Base-by-base conservation (phyloP, 495 filamentous ascomycete genomes). In the Xylaria bambusicola region DNA sequence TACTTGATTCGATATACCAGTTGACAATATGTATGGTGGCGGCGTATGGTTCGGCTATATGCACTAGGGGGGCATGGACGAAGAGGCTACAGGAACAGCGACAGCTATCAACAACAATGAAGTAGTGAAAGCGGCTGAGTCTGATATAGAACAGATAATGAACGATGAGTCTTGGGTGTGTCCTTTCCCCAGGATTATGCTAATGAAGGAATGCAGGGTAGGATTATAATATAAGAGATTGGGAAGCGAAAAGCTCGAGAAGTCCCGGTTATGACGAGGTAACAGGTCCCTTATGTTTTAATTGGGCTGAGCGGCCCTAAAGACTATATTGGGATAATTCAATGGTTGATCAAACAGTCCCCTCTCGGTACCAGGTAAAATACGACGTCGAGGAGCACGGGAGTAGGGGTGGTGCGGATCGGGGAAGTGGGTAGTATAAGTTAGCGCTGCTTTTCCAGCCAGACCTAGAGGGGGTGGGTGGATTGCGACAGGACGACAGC, bases 271-370 rank as follows among this genome's bases (percentile, higher is more conserved):
- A 52, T 52, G 35, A 40, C 17, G 31, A 26, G 36, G 31, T 41
- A 36, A 29, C 7, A 23, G 24, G 29, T 0, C 10, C 1, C 12
- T 53, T n/a, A 23, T 17, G 50, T 44, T 54, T 42, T 36, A 53
- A 21, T 36, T 53, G 33, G 6, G 9, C 45, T 33, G 33, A 51
- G 52, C 52, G 52, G 52, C n/a, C 52, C 52, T 7, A 10, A n/a
- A 29, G 40, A 13, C 52, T 54, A 12, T 8, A 54, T 54, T 38
- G 52, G 51, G 52, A 54, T 40, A 27, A 9, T 6, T 9, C 36
- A 54, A 54, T 54, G 40, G 52, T 38, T 21, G 52, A 54, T 54
- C 52, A 54, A 54, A 54, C 52, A 42, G 31, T 24, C 15, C 21
- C 52, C 26, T 17, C 38, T 44, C 38, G 24, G 36, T 3, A 38